phyloP scores from a whole-genome alignment of 1,284 basidiomycete species.

The Ceratobasidium theobromae region DNA sequence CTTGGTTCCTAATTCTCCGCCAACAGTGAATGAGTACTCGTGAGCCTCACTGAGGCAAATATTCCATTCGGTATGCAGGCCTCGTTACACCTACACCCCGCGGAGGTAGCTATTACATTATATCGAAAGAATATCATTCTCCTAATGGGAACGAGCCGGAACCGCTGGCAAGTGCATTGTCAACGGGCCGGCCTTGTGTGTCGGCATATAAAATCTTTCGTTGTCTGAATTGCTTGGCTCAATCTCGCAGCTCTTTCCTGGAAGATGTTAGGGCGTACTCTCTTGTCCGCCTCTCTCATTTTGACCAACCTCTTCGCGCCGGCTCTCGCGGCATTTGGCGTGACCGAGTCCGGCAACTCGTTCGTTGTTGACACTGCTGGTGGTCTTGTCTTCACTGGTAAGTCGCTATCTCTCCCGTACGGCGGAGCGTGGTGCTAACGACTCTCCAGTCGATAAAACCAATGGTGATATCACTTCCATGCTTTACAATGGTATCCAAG shows the following conservation, averaged over 20 bases:
- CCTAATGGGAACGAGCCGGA: no score
- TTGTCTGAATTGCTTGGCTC: neutral
- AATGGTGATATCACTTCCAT: conserved; percentile 34
- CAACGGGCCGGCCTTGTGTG: conserved; percentile 1
- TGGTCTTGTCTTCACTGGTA: conserved; percentile 31
- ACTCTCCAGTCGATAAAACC: conserved; percentile 12
- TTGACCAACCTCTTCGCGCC: conserved; percentile 4
- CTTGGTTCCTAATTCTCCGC: neutral
- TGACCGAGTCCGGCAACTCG: conserved; percentile 27
- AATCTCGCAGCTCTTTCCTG: neutral
- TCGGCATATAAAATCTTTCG: neutral
- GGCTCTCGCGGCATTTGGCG: conserved; percentile 32
- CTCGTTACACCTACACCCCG: no score
- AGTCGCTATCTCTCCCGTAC: neutral
- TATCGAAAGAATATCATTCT: no score
- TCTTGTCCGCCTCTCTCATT: conserved; percentile 1
- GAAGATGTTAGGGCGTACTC: neutral
- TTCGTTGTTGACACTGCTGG: conserved; percentile 31
- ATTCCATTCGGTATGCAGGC: no score
- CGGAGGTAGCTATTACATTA: no score
- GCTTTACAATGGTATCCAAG: conserved; percentile 29
- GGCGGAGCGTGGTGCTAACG: neutral
- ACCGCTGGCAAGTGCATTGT: no score
- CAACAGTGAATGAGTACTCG: neutral
- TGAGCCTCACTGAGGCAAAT: no score